Conservation (phyloP, 768 basidiomycete genomes). For the Macrocybe gigantea region DNA sequence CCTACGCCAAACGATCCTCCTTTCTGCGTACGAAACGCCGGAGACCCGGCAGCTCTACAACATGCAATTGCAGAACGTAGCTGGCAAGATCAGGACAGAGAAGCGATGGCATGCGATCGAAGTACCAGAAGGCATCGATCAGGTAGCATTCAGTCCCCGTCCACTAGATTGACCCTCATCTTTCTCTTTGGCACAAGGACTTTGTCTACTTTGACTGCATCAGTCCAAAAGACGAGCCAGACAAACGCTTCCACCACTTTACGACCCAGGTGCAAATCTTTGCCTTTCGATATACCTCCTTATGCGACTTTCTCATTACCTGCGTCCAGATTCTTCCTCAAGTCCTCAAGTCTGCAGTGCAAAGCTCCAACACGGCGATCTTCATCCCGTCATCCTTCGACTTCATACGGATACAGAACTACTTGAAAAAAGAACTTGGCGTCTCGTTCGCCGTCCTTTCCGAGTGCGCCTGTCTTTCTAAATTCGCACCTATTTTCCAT, state of each 20-base stretch:
- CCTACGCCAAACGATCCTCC: slow-evolving; percentile 83
- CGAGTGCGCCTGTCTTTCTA: slow-evolving; percentile 50
- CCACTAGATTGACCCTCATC: not conserved
- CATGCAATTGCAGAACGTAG: slow-evolving; percentile 69
- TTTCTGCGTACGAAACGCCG: slow-evolving; percentile 86
- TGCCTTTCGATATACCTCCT: not conserved
- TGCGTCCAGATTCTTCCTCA: slow-evolving; percentile 63
- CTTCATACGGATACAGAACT: slow-evolving; percentile 86
- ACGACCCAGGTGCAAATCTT: slow-evolving; percentile 60
- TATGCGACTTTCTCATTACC: not conserved
- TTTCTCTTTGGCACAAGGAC: slow-evolving; percentile 33
- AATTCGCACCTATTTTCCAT: not conserved
- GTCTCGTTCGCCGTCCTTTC: slow-evolving; percentile 81
- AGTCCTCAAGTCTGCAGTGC: slow-evolving; percentile 88
- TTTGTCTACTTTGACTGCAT: slow-evolving; percentile 71
- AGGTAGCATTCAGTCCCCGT: slow-evolving; percentile 33
- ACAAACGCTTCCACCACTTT: slow-evolving; percentile 84
- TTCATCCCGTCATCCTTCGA: slow-evolving; percentile 96
- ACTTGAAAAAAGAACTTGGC: slow-evolving; percentile 69
- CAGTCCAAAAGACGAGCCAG: slow-evolving; percentile 72
- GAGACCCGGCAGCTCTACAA: slow-evolving; percentile 83
- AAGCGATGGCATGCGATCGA: slow-evolving; percentile 65
- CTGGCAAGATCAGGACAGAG: slow-evolving; percentile 74
- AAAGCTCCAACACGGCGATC: slow-evolving; percentile 81
- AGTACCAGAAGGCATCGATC: slow-evolving; percentile 80